These are phyloP conservation scores for Mucor racemosus DNA, from an alignment of 371 early-diverging fungal genomes.

Conservation along the genomic window DNA sequence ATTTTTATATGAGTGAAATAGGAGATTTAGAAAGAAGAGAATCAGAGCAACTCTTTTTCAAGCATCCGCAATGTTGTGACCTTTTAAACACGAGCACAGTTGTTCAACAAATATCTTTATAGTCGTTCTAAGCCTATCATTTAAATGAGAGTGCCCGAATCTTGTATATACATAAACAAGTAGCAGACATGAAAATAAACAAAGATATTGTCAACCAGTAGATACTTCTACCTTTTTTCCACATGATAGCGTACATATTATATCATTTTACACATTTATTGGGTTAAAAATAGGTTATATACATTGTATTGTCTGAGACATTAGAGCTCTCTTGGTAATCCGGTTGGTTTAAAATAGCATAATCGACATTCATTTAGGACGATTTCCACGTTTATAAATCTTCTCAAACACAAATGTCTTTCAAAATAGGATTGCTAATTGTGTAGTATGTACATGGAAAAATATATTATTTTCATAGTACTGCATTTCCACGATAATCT, in stretches of 20 bases:
- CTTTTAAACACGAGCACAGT: not conserved
- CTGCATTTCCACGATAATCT: not conserved
- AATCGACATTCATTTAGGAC: not conserved
- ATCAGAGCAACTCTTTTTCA: not conserved
- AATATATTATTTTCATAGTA: too few relatives aligned
- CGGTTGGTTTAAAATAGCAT: not conserved
- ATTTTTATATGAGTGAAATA: not conserved
- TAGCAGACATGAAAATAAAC: not conserved
- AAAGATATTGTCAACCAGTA: not conserved
- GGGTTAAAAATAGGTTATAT: not conserved
- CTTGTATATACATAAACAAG: not conserved
- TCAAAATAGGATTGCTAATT: too few relatives aligned
- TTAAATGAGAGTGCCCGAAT: not conserved
- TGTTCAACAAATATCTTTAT: not conserved
- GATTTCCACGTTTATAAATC: not conserved
- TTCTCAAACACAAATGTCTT: too few relatives aligned
- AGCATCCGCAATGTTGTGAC: not conserved
- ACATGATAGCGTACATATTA: not conserved
- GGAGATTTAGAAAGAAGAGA: conserved; percentile 3
- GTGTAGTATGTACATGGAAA: too few relatives aligned
- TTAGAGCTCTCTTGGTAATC: not conserved
- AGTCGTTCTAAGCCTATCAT: not conserved
- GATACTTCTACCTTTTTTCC: not conserved
- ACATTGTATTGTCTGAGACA: not conserved
- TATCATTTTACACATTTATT: not conserved